Conservation (phyloP, 2,329 filamentous ascomycete species). For the Juglanconis juglandina region DNA sequence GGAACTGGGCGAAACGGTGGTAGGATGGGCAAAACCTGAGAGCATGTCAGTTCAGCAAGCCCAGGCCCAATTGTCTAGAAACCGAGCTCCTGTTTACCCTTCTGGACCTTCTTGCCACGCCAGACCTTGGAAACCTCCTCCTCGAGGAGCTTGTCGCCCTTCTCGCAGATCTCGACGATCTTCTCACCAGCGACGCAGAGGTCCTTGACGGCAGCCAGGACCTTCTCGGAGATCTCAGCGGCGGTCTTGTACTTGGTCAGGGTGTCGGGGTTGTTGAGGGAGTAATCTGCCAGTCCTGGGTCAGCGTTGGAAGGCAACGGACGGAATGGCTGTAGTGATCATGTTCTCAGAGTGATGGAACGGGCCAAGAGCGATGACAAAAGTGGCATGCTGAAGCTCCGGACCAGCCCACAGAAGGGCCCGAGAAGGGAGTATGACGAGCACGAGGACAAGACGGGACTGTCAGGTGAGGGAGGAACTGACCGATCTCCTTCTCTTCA, state of each 20-base stretch:
- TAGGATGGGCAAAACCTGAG: conserved; percentile 83
- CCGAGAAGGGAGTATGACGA: neutral
- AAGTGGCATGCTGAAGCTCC: neutral
- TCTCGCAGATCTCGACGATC: conserved; percentile 90
- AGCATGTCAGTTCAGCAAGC: neutral
- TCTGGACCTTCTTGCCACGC: conserved; percentile 94
- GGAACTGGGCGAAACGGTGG: conserved; percentile 88
- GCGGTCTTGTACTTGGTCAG: conserved; percentile 99
- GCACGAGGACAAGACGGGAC: neutral
- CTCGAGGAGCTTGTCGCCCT: conserved; percentile 90
- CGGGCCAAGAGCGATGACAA: neutral
- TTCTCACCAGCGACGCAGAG: conserved; percentile 80
- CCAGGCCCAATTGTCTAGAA: neutral
- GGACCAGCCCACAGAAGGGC: neutral
- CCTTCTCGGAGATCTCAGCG: conserved; percentile 91
- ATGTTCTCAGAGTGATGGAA: neutral
- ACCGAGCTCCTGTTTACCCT: conserved; percentile 55
- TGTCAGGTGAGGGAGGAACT: conserved; percentile 20
- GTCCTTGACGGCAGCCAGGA: conserved; percentile 77
- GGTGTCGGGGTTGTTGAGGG: conserved; percentile 87
- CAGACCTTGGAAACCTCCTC: conserved; percentile 95
- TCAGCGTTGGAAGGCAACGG: neutral
- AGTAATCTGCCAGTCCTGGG: conserved; percentile 64
- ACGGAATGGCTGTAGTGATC: neutral
- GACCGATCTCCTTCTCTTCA: conserved; percentile 37